Conservation (phyloP, 2,329 filamentous ascomycete genomes). For the Macrophomina phaseolina region DNA sequence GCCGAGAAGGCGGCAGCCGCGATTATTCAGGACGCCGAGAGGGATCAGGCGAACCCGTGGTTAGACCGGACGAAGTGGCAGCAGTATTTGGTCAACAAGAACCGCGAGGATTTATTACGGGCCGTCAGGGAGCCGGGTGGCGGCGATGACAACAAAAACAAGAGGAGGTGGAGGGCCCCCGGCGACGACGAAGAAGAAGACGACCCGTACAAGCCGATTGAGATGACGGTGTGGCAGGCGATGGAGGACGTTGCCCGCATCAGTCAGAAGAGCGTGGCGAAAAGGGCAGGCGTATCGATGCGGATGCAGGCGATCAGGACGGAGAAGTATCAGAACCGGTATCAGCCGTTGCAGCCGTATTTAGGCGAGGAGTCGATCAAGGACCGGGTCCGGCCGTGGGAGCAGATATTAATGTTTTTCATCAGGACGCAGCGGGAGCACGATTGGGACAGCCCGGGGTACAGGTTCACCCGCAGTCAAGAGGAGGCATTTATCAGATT, state of each 20-base stretch:
- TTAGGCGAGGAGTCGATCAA: slow-evolving; percentile 30
- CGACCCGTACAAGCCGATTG: background rate
- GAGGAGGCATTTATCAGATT: slow-evolving; percentile 29
- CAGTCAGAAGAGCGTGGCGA: slow-evolving; percentile 30
- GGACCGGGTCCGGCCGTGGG: slow-evolving; percentile 28
- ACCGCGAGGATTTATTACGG: no score
- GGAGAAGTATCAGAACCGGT: slow-evolving; percentile 33
- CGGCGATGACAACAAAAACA: no score
- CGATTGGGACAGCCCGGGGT: slow-evolving; percentile 30
- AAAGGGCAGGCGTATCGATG: slow-evolving; percentile 30
- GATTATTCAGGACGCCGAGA: no score
- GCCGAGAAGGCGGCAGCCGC: no score
- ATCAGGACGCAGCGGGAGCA: slow-evolving; percentile 26
- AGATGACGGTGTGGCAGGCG: slow-evolving; percentile 30
- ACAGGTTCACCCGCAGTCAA: slow-evolving; percentile 31
- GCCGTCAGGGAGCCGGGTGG: no score
- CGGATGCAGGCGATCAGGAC: slow-evolving; percentile 32
- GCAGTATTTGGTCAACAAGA: no score
- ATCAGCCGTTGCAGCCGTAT: slow-evolving; percentile 31
- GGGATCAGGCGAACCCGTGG: no score
- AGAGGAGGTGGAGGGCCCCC: no score
- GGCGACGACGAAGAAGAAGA: no score
- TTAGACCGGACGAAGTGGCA: no score
- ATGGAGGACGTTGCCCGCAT: slow-evolving; percentile 30
- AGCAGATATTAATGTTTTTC: slow-evolving; percentile 35